phyloP scores from a whole-genome alignment of 75 land plant genomes.

The Cupressus sempervirens region DNA sequence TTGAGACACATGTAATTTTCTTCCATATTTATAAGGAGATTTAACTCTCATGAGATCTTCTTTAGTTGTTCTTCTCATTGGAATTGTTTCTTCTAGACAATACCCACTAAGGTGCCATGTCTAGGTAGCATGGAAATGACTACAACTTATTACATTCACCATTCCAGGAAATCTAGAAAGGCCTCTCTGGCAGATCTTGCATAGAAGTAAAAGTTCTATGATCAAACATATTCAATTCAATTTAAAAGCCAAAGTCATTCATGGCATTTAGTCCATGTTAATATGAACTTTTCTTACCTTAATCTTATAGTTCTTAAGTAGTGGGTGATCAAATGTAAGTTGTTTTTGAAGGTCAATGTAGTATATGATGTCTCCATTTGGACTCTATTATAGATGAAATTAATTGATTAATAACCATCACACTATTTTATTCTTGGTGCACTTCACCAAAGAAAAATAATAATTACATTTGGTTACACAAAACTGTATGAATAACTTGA shows the following conservation, averaged over 20 bases:
- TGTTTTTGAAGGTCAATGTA: constrained; percentile 65
- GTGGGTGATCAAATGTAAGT: constrained; percentile 90
- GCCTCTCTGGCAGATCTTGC: constrained; percentile 12
- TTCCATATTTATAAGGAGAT: constrained; percentile 54
- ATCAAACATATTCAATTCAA: neutral
- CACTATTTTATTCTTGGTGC: neutral
- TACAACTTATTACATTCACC: neutral
- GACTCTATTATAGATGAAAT: constrained; percentile 44
- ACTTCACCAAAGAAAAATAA: neutral
- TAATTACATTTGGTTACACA: neutral
- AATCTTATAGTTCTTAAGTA: constrained; percentile 73
- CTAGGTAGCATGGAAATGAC: constrained; percentile 30
- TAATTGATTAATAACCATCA: neutral
- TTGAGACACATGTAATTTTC: constrained; percentile 28
- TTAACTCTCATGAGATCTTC: constrained; percentile 73
- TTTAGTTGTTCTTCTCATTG: constrained; percentile 54
- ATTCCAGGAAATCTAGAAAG: neutral
- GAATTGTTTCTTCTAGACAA: constrained; percentile 76
- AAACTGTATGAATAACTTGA: neutral
- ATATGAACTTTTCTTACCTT: constrained; percentile 38
- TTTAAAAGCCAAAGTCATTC: neutral
- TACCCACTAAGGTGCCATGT: constrained; percentile 59
- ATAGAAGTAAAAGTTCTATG: neutral
- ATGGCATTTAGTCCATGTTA: neutral
- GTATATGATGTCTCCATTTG: constrained; percentile 87